Evolutionary conservation across 441 rosid genomes (phyloP).

Genomic region (Aquilaria agallochum): DNA sequence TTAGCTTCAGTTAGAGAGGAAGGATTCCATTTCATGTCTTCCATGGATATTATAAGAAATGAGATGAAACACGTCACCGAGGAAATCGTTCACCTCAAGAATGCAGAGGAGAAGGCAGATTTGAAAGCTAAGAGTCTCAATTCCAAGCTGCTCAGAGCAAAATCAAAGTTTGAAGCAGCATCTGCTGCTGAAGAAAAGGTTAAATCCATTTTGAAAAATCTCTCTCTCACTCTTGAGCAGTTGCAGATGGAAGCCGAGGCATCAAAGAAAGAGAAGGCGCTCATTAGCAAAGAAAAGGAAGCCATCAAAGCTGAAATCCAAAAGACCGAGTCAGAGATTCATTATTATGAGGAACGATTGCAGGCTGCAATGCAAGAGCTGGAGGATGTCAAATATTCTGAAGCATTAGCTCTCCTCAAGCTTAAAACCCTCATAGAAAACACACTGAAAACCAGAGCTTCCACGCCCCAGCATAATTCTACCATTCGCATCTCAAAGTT

Average conservation of each 20-base stretch:
- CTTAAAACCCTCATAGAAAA: constrained; percentile 42
- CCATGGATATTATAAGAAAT: constrained; percentile 63
- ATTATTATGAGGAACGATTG: constrained; percentile 49
- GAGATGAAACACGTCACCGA: constrained; percentile 45
- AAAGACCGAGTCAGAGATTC: constrained; percentile 49
- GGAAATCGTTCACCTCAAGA: constrained; percentile 43
- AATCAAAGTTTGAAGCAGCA: constrained; percentile 49
- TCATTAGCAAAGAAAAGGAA: constrained; percentile 39
- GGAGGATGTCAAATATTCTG: constrained; percentile 47
- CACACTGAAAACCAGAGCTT: constrained; percentile 43
- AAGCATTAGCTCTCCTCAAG: constrained; percentile 48
- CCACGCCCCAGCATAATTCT: constrained; percentile 32
- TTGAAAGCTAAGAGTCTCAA: constrained; percentile 48
- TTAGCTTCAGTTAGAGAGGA: constrained; percentile 47
- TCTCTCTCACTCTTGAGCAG: constrained; percentile 52
- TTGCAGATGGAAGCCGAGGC: constrained; percentile 55
- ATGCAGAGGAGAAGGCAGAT: constrained; percentile 44
- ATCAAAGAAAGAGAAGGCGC: constrained; percentile 52
- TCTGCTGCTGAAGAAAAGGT: constrained; percentile 53
- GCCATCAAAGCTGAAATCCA: constrained; percentile 36
- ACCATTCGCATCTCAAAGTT: constrained; percentile 65
- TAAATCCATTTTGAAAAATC: constrained; percentile 37
- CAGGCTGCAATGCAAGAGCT: constrained; percentile 57
- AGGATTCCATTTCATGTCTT: constrained; percentile 52
- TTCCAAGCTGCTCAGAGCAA: constrained; percentile 74